Evolutionary conservation across 495 filamentous ascomycete genomes (phyloP).

Genomic region (Aspergillus coremiiformis): DNA sequence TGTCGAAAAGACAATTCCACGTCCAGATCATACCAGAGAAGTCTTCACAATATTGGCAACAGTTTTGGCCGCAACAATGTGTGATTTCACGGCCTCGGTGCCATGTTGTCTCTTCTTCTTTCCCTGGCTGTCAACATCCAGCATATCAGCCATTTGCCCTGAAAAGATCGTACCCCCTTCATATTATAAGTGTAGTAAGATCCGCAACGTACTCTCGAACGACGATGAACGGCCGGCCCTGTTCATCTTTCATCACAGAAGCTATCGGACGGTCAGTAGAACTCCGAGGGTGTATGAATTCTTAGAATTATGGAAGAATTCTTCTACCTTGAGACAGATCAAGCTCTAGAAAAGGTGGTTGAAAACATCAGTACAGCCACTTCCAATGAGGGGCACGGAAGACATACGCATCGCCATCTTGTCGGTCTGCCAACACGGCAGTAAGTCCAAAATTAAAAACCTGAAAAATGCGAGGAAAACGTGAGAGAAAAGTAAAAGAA

Average conservation of each 20-base stretch:
- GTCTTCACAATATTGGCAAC: constrained; percentile 97
- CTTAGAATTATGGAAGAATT: not conserved
- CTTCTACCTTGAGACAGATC: constrained; percentile 71
- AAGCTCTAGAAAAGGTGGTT: constrained; percentile 44
- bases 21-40: constrained; percentile 54
- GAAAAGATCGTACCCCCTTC: constrained; percentile 1
- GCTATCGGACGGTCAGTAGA: constrained; percentile 43
- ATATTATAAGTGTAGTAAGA: constrained; percentile 3
- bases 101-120: constrained; percentile 97
- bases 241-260: constrained; percentile 81
- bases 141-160: constrained; percentile 13
- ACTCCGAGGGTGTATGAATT: not conserved
- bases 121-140: constrained; percentile 61
- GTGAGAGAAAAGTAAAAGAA: constrained; percentile 8
- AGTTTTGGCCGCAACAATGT: constrained; percentile 93
- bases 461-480: constrained; percentile 6
- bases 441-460: constrained; percentile 13
- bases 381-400: constrained; percentile 32
- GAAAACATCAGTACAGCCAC: constrained; percentile 22
- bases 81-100: constrained; percentile 93
- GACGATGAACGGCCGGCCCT: constrained; percentile 94
- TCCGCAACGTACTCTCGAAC: constrained; percentile 81
- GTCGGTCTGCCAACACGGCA: constrained; percentile 35
- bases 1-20: not conserved
- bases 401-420: constrained; percentile 62